Conservation (phyloP, 2,329 filamentous ascomycete genomes). For the Seiridium unicorne region DNA sequence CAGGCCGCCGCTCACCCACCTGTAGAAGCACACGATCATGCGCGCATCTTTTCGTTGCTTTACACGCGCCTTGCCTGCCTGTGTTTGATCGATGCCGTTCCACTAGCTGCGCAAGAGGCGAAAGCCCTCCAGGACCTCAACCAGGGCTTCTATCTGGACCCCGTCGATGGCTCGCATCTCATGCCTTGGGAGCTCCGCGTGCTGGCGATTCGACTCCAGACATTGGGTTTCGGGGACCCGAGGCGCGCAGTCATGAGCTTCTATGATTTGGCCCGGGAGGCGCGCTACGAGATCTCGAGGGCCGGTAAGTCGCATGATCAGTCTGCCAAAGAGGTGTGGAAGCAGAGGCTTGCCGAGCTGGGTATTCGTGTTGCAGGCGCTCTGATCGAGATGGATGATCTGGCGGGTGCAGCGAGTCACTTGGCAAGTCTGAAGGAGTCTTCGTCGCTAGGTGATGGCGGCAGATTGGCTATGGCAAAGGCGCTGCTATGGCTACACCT, state of each 20-base stretch:
- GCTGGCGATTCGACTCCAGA: constrained; percentile 79
- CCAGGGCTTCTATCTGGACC: constrained; percentile 55
- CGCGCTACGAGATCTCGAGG: constrained; percentile 57
- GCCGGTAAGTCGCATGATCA: constrained; percentile 44
- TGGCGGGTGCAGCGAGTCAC: constrained; percentile 75
- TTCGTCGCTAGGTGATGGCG: constrained; percentile 26
- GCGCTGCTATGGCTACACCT: constrained; percentile 75
- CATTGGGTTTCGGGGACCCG: constrained; percentile 81
- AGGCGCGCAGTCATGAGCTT: constrained; percentile 84
- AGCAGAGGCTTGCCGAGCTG: constrained; percentile 68
- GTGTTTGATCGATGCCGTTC: constrained; percentile 70
- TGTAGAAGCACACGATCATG: constrained; percentile 54
- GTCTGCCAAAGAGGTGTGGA: constrained; percentile 66
- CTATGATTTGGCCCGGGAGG: constrained; percentile 83
- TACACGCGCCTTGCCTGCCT: constrained; percentile 82
- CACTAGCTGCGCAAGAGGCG: constrained; percentile 67
- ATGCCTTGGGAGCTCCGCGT: constrained; percentile 88
- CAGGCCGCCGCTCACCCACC: constrained; percentile 31
- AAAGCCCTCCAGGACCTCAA: constrained; percentile 63
- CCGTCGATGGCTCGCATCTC: constrained; percentile 57
- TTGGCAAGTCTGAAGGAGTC: constrained; percentile 55
- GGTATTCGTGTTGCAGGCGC: constrained; percentile 66
- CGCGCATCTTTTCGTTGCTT: constrained; percentile 71
- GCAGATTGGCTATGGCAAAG: constrained; percentile 44
- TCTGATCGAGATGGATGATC: constrained; percentile 82